A percentile compares a stretch with the other conserved stretches of the same genome.
These are phyloP conservation scores for Globisporangium sylvaticum DNA, from an alignment of 352 stramenopile species.

Conservation along the genomic window DNA sequence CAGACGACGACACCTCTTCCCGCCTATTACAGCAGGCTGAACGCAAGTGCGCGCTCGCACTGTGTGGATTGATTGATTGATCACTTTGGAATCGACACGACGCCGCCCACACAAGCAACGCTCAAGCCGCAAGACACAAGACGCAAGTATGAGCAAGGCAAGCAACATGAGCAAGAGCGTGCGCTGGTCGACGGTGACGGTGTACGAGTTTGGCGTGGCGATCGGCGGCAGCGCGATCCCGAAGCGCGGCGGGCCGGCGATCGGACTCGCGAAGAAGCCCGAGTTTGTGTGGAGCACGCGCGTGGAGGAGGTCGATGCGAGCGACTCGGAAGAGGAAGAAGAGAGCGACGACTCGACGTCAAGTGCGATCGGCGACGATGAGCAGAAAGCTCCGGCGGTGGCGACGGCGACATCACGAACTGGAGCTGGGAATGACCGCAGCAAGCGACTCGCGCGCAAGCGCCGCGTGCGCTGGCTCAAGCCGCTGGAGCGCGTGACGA, in stretches of 20 bases:
- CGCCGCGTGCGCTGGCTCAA: slow-evolving; percentile 30
- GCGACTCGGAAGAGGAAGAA: slow-evolving; percentile 16
- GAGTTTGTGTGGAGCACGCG: slow-evolving; percentile 41
- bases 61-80: neutral
- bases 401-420: neutral
- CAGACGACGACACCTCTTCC: neutral
- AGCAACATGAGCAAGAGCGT: slow-evolving; percentile 32
- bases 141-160: neutral
- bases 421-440: slow-evolving; percentile 1
- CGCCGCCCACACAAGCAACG: neutral
- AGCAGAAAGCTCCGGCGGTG: neutral
- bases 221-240: slow-evolving; percentile 50
- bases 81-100: slow-evolving; percentile 2
- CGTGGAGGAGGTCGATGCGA: slow-evolving; percentile 31
- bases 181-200: slow-evolving; percentile 52
- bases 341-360: neutral
- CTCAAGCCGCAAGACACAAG: neutral
- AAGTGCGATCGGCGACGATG: neutral
- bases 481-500: slow-evolving; percentile 26
- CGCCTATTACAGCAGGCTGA: neutral
- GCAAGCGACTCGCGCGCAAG: slow-evolving; percentile 6
- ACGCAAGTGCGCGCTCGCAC: neutral
- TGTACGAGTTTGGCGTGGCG: slow-evolving; percentile 62
- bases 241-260: slow-evolving; percentile 39
- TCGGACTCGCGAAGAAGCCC: slow-evolving; percentile 41